Conservation (phyloP, 345 rosid genomes). For the Eucalyptus leucophloia region DNA sequence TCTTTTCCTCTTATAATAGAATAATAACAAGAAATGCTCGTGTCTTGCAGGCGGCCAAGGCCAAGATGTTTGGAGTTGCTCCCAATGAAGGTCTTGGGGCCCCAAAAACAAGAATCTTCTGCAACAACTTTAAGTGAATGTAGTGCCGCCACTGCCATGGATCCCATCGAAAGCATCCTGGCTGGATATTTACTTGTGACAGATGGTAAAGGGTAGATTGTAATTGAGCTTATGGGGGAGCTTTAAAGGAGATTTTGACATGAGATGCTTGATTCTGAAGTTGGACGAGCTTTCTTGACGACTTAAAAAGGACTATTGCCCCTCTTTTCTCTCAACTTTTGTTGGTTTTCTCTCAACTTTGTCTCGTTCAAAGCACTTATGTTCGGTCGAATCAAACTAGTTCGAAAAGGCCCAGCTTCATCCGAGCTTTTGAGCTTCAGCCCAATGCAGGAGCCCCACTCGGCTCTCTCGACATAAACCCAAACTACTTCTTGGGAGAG, state of each 20-base stretch:
- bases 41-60: background rate
- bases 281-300: background rate
- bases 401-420: background rate
- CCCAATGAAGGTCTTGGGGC: background rate
- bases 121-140: background rate
- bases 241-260: background rate
- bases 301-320: background rate
- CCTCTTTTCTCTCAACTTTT: background rate
- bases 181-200: background rate
- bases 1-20: background rate
- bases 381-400: background rate
- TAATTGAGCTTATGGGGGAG: background rate
- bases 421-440: background rate
- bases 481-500: background rate
- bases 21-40: background rate
- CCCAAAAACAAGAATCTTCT: background rate
- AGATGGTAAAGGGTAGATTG: background rate
- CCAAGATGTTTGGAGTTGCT: background rate
- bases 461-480: background rate
- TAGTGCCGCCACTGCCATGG: background rate
- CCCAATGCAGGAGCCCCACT: background rate
- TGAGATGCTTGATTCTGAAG: background rate
- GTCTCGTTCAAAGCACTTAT: background rate
- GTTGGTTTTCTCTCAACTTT: background rate
- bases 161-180: background rate